Conservation (phyloP, 2,329 filamentous ascomycete genomes). For the Phoma sp. region DNA sequence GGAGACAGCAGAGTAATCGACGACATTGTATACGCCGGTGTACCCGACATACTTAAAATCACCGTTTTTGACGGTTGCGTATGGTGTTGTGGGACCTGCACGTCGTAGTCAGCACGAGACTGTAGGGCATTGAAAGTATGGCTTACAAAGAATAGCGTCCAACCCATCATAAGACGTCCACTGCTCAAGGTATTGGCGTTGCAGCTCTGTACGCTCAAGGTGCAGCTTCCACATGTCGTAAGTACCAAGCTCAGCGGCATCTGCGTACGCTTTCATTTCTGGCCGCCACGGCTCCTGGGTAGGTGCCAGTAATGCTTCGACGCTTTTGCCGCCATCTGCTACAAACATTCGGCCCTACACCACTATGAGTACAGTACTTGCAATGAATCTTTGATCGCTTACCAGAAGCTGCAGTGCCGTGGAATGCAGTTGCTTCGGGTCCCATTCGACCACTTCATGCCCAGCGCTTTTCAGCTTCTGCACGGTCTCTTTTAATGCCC, state of each 20-base stretch:
- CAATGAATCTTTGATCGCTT: slow-evolving; percentile 10
- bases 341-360: slow-evolving; percentile 52
- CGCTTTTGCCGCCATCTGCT: slow-evolving; percentile 58
- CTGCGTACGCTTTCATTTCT: slow-evolving; percentile 55
- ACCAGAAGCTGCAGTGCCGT: slow-evolving; percentile 59
- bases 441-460: slow-evolving; percentile 64
- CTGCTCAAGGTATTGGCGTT: slow-evolving; percentile 53
- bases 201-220: slow-evolving; percentile 52
- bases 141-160: slow-evolving; percentile 52
- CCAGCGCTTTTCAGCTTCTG: slow-evolving; percentile 58
- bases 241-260: slow-evolving; percentile 52
- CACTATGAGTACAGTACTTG: neutral
- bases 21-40: slow-evolving; percentile 55
- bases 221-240: slow-evolving; percentile 59
- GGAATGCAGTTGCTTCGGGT: slow-evolving; percentile 57
- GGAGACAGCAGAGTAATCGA: slow-evolving; percentile 55
- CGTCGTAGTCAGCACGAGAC: slow-evolving; percentile 6
- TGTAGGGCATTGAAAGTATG: neutral
- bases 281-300: slow-evolving; percentile 55
- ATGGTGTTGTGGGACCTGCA: slow-evolving; percentile 53
- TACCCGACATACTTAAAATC: slow-evolving; percentile 55
- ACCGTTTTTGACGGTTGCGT: slow-evolving; percentile 50
- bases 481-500: slow-evolving; percentile 63
- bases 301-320: slow-evolving; percentile 49
- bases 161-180: slow-evolving; percentile 51